Conservation (phyloP, 208 protist genomes). For the Vickermania ingenoplastis region DNA sequence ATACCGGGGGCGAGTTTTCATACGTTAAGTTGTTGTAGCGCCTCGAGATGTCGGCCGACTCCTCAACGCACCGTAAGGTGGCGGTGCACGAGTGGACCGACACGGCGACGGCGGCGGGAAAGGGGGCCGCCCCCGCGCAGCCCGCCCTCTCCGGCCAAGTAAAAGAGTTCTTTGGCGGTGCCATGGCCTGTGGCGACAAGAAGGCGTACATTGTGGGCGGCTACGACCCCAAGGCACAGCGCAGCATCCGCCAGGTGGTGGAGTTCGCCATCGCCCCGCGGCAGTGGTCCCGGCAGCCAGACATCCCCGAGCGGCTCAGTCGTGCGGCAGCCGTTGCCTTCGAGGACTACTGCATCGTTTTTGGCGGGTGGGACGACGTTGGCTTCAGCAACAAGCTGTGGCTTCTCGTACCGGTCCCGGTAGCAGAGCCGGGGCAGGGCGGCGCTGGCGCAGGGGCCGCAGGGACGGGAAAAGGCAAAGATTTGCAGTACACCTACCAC, state of each 20-base stretch:
- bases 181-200: constrained; percentile 15
- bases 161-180: constrained; percentile 12
- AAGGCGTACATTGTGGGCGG: constrained; percentile 22
- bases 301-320: constrained; percentile 19
- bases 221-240: constrained; percentile 18
- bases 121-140: constrained; percentile 4
- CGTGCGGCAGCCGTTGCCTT: constrained; percentile 20
- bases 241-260: constrained; percentile 14
- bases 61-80: constrained; percentile 13
- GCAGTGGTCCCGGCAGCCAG: constrained; percentile 14
- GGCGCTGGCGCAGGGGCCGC: background rate
- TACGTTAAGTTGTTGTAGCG: too few relatives aligned
- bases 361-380: constrained; percentile 29
- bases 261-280: constrained; percentile 24
- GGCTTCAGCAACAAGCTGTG: constrained; percentile 20
- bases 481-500: constrained; percentile 8
- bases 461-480: constrained; percentile 1
- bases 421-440: background rate
- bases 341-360: constrained; percentile 26
- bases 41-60: background rate
- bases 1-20: too few relatives aligned
- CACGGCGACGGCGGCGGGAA: background rate
- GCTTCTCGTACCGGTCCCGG: constrained; percentile 13
- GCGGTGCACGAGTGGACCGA: constrained; percentile 25
- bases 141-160: constrained; percentile 1